Evolutionary conservation across 805 yeast genomes (phyloP), one percentile per base, ranked within the genome.

Genomic region (Geotrichum ghanense): DNA sequence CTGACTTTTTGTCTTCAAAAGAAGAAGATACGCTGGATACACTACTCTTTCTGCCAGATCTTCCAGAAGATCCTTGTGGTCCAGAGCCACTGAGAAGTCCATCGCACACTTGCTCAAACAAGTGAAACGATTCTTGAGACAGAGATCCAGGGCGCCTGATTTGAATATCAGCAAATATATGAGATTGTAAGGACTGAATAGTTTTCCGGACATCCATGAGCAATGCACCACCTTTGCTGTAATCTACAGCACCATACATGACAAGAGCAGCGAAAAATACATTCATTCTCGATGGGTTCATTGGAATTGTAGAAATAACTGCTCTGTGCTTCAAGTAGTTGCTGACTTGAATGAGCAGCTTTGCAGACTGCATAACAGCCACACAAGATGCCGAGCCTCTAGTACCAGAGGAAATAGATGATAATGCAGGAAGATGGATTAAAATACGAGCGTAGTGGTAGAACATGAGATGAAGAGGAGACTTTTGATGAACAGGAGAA

Each of bases 141-240:
- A 57, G 19, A 22, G 50, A 31, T 12, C 61, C 61, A 2, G 61
- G 61, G 19, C 46, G 19, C 22, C 44, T 49, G 19, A 27, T 42
- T 45, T 54, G 49, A 45, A 55, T 45, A 26, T 57, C 56, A n/a
- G 45, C 22, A 42, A 53, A 43, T 4, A 56, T 42, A 19, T 46
- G 45, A 35, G 58, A 56, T 22, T 60, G 47, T 17, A 57, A 47
- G 23, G 48, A 49, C 2, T 52, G 62, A 42, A 87, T 63, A 43
- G 83, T 64, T 26, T 64, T 70, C 53, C 78, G 81, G 58, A 81
- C 77, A 45, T 80, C 87, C 57, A 78, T 83, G 58, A 81, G 79
- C 46, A 87, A 63, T 1, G 90, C 79, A 0, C 95, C 95, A 34
- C 88, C 87, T 58, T 85, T 78, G 2, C 85, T 79, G 58, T 84